Base-by-base conservation (phyloP, 371 early-diverging fungal species). In the Gilbertella persicaria region DNA sequence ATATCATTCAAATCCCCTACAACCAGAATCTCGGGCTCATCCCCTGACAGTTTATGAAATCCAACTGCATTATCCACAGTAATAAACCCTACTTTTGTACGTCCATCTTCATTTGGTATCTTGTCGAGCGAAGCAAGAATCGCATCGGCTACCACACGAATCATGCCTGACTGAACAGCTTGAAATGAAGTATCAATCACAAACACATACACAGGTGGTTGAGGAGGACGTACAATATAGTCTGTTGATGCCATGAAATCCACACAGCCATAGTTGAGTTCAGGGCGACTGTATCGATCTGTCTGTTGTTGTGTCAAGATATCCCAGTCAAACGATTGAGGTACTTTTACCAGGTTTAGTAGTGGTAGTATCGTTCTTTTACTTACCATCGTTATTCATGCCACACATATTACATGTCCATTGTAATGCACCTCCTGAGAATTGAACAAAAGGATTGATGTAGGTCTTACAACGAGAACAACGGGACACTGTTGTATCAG, bases 361-460 rank as follows among this genome's bases (percentile, higher is more conserved):
- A n/a, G n/a, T n/a, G n/a, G n/a, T n/a, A n/a, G n/a, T n/a, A n/a
- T n/a, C n/a, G n/a, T n/a, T n/a, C n/a, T n/a, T n/a, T n/a, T n/a
- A n/a, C 56, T 38, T 73, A 85, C 86, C 82, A 55, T 93, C 92
- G 58, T 93, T 93, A 41, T 79, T 79, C 49, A 90, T 57, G 20
- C 73, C 78, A 68, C 94, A 94, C 75, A 93, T 70, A 66, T 93
- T 93, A 62, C 94, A 94, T 61, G 80, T 79, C 94, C 93, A 94
- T 49, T 87, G 66, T 8, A 84, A 69, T 0, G 89, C 92, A 29
- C 88, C 88, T 51, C 89, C 91, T 0, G 87, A 74, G 66, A 90
- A 92, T 52, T 80, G 78, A 8, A 93, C 86, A 77, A 85, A 94
- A 9, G 93, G 93, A 56, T 93, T 94, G 61, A 94, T 88, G 55